These are phyloP conservation scores for Capillidium rhysosporum DNA, from an alignment of 371 early-diverging fungal species.

Conservation along the genomic window DNA sequence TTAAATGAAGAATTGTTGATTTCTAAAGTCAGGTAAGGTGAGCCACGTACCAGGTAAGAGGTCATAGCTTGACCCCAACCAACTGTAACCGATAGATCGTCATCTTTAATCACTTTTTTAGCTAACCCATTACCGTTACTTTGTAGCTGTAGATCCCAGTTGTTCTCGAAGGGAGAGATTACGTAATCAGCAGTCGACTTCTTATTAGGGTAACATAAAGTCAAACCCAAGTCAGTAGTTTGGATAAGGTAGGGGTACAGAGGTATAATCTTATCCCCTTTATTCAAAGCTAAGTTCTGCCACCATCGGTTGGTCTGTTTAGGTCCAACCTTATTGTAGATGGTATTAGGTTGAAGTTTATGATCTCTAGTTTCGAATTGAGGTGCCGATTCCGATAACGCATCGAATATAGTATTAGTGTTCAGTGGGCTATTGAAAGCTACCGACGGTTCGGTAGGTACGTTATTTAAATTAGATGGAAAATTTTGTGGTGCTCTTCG, in stretches of 20 bases:
- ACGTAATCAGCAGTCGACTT: slow-evolving; percentile 1
- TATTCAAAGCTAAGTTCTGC: slow-evolving; percentile 17
- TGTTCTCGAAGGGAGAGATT: neutral
- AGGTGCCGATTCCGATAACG: too few species aligned
- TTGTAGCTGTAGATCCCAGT: neutral
- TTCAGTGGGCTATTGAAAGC: too few species aligned
- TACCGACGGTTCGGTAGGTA: too few species aligned
- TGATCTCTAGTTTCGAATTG: neutral
- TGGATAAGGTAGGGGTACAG: slow-evolving; percentile 18
- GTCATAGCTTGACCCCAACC: neutral
- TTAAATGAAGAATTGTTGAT: slow-evolving; percentile 7
- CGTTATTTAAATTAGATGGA: too few species aligned
- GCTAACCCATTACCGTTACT: neutral
- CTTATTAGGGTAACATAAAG: slow-evolving; percentile 1
- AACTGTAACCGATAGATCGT: slow-evolving; percentile 11
- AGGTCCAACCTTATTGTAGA: neutral
- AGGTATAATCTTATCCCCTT: slow-evolving; percentile 13
- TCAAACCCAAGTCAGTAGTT: neutral
- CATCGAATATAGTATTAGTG: too few species aligned
- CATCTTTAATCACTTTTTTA: neutral
- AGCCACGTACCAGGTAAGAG: slow-evolving; percentile 16
- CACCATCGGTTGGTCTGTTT: slow-evolving; percentile 23
- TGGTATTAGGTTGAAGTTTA: neutral
- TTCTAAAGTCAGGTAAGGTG: slow-evolving; percentile 14
- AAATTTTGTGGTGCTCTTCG: too few species aligned